These are phyloP conservation scores for Priceomyces fermenticarens DNA, from an alignment of 805 yeast genomes.

Conservation along the genomic window DNA sequence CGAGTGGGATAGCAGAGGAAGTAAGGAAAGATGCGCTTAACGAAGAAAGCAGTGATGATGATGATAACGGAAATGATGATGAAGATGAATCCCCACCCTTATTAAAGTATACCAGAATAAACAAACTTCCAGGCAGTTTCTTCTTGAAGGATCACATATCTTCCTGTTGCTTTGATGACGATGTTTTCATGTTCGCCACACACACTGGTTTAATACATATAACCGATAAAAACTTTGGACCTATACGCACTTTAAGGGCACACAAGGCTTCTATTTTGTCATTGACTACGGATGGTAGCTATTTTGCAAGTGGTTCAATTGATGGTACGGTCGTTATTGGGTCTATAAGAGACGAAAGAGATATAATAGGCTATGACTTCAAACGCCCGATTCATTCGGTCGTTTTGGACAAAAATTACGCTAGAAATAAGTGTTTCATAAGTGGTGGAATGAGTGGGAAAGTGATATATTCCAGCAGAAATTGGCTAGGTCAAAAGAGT, in stretches of 20 bases:
- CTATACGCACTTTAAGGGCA: constrained; percentile 72
- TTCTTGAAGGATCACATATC: constrained; percentile 79
- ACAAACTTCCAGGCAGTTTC: constrained; percentile 64
- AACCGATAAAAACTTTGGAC: constrained; percentile 53
- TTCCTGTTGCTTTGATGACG: constrained; percentile 56
- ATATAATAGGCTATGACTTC: constrained; percentile 73
- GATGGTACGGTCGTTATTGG: constrained; percentile 93
- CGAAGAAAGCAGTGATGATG: constrained; percentile 6
- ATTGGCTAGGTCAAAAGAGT: constrained; percentile 82
- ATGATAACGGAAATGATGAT: constrained; percentile 18
- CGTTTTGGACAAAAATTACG: constrained; percentile 70
- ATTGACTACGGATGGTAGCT: constrained; percentile 66
- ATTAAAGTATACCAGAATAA: constrained; percentile 70
- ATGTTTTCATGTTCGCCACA: constrained; percentile 76
- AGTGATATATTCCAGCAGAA: constrained; percentile 66
- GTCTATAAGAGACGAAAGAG: constrained; percentile 56
- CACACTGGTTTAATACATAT: constrained; percentile 83
- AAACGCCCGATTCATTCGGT: constrained; percentile 88
- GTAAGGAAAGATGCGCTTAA: background rate
- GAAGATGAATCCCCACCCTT: constrained; percentile 65
- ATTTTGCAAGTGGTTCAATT: constrained; percentile 84
- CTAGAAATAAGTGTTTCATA: constrained; percentile 59
- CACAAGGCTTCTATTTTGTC: constrained; percentile 83
- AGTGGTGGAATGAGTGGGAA: constrained; percentile 92
- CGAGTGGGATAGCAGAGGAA: constrained; percentile 1